These are phyloP conservation scores for Jackrogersella minutella DNA, from an alignment of 495 filamentous ascomycete species.

Conservation along the genomic window DNA sequence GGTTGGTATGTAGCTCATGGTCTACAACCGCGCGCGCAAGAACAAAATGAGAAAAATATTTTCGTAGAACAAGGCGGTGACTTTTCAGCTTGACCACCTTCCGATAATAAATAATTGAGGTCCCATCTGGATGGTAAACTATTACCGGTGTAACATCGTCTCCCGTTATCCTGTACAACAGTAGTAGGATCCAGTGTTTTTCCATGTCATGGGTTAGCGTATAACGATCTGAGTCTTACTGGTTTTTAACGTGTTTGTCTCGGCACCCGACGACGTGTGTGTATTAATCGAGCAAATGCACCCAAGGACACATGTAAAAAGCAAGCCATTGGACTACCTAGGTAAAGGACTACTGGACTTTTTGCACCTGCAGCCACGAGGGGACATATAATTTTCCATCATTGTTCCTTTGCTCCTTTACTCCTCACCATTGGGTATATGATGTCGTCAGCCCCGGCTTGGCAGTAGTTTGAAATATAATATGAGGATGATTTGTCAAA, in stretches of 20 bases:
- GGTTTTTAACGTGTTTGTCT: neutral
- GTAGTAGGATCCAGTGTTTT: neutral
- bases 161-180: constrained; percentile 16
- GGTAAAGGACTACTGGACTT: too few species aligned
- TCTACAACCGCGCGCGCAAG: constrained; percentile 37
- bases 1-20: constrained; percentile 18
- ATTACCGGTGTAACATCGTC: constrained; percentile 29
- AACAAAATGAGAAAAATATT: too few species aligned
- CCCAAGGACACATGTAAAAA: too few species aligned
- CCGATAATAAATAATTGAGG: neutral
- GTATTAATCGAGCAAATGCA: too few species aligned
- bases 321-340: too few species aligned
- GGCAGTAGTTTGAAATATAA: neutral
- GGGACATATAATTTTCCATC: neutral
- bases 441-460: too few species aligned
- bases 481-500: neutral
- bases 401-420: too few species aligned
- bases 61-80: constrained; percentile 16
- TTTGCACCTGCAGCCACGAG: too few species aligned
- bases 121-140: constrained; percentile 30
- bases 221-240: neutral
- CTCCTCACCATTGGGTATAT: too few species aligned
- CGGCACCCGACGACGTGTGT: too few species aligned
- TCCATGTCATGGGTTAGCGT: too few species aligned
- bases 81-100: constrained; percentile 17